A percentile compares a stretch with the other conserved stretches of the same genome.
These are phyloP conservation scores for Eutrema heterophyllum DNA, from an alignment of 345 rosid species.

Conservation along the genomic window DNA sequence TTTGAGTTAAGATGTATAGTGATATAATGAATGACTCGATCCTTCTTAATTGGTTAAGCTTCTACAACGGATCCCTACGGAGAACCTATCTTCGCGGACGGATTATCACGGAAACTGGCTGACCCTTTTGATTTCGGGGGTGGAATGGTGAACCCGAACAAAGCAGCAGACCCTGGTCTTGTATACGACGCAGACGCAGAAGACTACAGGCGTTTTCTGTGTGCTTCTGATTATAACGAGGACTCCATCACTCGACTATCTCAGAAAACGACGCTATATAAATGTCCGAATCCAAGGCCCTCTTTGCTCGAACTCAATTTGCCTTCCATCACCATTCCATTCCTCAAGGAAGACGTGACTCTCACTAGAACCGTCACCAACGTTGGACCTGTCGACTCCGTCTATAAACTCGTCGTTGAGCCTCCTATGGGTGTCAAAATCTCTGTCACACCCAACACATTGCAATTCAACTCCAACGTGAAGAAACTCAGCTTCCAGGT, in stretches of 20 bases:
- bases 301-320: conserved; percentile 33
- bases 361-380: conserved; percentile 44
- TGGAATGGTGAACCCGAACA: conserved; percentile 48
- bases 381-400: conserved; percentile 34
- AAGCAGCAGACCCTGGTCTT: conserved; percentile 51
- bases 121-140: conserved; percentile 51
- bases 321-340: conserved; percentile 39
- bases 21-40: not conserved
- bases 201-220: conserved; percentile 42
- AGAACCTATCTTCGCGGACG: conserved; percentile 40
- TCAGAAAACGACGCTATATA: not conserved
- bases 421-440: conserved; percentile 30
- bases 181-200: conserved; percentile 41
- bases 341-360: not conserved
- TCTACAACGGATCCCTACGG: conserved; percentile 30
- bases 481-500: conserved; percentile 26
- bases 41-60: conserved; percentile 11
- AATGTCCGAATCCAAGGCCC: conserved; percentile 21
- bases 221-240: conserved; percentile 38
- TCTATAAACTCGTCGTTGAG: conserved; percentile 21
- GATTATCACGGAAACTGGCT: conserved; percentile 29
- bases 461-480: conserved; percentile 19
- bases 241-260: conserved; percentile 31
- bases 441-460: conserved; percentile 10
- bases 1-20: not conserved